Conservation (phyloP, 208 protist genomes). For the Acanthamoeba royreba region DNA sequence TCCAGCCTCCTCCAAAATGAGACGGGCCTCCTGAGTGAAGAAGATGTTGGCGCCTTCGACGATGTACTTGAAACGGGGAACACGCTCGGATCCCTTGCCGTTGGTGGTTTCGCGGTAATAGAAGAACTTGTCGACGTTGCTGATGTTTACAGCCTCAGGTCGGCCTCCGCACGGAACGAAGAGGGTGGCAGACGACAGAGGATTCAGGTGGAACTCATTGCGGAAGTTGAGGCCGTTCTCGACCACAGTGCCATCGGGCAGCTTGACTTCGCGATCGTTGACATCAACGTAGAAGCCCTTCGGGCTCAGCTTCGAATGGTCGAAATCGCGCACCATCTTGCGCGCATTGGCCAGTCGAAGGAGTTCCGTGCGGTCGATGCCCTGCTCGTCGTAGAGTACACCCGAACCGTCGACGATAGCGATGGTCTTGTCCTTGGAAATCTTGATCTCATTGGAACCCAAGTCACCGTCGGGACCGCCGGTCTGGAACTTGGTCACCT, state of each 20-base stretch:
- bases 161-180: slow-evolving; percentile 96
- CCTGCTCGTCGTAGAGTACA: slow-evolving; percentile 90
- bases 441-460: slow-evolving; percentile 93
- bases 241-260: slow-evolving; percentile 81
- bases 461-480: slow-evolving; percentile 95
- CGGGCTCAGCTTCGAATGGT: slow-evolving; percentile 78
- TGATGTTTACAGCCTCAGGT: slow-evolving; percentile 89
- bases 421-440: slow-evolving; percentile 89
- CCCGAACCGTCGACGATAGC: slow-evolving; percentile 92
- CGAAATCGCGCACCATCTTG: slow-evolving; percentile 86
- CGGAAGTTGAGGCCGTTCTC: slow-evolving; percentile 82
- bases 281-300: slow-evolving; percentile 90
- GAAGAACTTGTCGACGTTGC: slow-evolving; percentile 87
- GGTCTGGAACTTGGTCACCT: slow-evolving; percentile 92
- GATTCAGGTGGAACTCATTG: slow-evolving; percentile 91
- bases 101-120: background rate
- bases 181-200: slow-evolving; percentile 86
- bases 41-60: slow-evolving; percentile 97
- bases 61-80: slow-evolving; percentile 88
- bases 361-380: slow-evolving; percentile 84
- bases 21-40: slow-evolving; percentile 91
- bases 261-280: slow-evolving; percentile 84
- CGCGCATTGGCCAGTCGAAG: slow-evolving; percentile 81
- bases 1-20: slow-evolving; percentile 82
- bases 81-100: slow-evolving; percentile 68